Base-by-base conservation (phyloP, 225 moss, liverwort and hornwort genomes). In the Pseudisothecium myosuroides region DNA sequence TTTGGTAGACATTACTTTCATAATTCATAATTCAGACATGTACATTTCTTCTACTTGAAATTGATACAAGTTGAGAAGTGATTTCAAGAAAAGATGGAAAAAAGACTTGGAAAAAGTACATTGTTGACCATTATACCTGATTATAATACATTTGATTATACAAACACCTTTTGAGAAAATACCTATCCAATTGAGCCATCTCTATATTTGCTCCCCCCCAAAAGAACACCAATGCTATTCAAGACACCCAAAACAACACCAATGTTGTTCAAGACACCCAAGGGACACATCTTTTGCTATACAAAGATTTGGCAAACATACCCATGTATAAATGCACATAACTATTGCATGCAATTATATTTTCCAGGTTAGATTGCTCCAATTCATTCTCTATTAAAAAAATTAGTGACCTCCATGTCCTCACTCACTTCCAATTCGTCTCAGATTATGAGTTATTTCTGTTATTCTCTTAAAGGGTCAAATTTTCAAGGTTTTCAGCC, bases 81-180 rank as follows among this genome's bases (percentile, higher is more conserved):
- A 4, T 67, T 20, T 65, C 10, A 5, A 65, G 2, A 45, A n/a
- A n/a, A 72, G 72, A 27, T 71, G 14, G 5, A 26, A 39, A 39
- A 41, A 37, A 71, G 19, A 19, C 41, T 71, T 26, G 5, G 2
- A 26, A 71, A 11, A 26, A 41, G 7, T 1, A 41, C 0, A 41
- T 41, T 71, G 26, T 71, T 71, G 41, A 71, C 27, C 14, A 71
- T 15, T 71, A 26, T 2, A 24, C 71, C 8, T 24, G 10, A 43
- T 47, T 18, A 11, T 73, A 41, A 45, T 45, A 45, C 45, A 45
- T 45, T 72, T 15, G 13, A 39, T 39, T 12, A 39, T 12, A 24
- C 8, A 1, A 1, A 39, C 1, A 14, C 14, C 9, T 27, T 43
- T 43, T 5, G 1, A 26, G 4, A 39, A 14, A 43, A 10, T 28